A percentile compares a stretch with the other conserved stretches of the same genome.
Evolutionary conservation across 345 rosid genomes (phyloP).

Genomic region (Camelina hispida): DNA sequence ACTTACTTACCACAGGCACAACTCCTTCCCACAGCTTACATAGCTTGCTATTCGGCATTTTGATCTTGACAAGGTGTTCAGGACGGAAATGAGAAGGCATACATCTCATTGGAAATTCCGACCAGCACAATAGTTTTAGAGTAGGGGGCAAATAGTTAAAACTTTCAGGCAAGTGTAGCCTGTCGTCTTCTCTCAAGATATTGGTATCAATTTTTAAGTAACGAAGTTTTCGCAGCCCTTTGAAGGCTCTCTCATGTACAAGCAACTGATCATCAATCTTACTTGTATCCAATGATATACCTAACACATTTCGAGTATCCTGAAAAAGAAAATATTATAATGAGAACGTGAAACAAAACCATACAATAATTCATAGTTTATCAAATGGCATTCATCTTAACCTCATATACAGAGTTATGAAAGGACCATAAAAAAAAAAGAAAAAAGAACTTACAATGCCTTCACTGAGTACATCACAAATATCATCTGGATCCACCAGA

Average conservation of each 20-base stretch:
- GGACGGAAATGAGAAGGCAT: slow-evolving; percentile 4
- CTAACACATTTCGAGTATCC: slow-evolving; percentile 33
- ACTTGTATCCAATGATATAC: not conserved
- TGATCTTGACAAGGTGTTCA: slow-evolving; percentile 9
- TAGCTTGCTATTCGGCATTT: not conserved
- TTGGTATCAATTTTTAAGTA: not conserved
- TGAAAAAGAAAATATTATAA: not conserved
- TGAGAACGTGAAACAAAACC: not conserved
- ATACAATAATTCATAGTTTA: no score
- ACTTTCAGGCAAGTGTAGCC: not conserved
- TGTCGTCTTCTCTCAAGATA: not conserved
- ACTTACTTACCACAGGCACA: slow-evolving; percentile 17
- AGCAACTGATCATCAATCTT: not conserved
- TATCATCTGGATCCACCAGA: slow-evolving; percentile 34
- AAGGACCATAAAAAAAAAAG: no score
- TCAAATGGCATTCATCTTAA: no score
- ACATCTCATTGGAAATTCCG: not conserved
- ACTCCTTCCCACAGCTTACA: slow-evolving; percentile 9
- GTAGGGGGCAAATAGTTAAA: slow-evolving; percentile 15
- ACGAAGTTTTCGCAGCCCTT: slow-evolving; percentile 27
- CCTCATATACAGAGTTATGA: no score
- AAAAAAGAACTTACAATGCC: slow-evolving; percentile 23
- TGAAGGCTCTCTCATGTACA: slow-evolving; percentile 9
- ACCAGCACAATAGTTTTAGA: slow-evolving; percentile 19
- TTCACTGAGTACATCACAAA: slow-evolving; percentile 18